Percentiles rank a stretch among this genome's conserved stretches.
Conservation (phyloP, 2,329 filamentous ascomycete species). For the Knoxdaviesia capensis region DNA sequence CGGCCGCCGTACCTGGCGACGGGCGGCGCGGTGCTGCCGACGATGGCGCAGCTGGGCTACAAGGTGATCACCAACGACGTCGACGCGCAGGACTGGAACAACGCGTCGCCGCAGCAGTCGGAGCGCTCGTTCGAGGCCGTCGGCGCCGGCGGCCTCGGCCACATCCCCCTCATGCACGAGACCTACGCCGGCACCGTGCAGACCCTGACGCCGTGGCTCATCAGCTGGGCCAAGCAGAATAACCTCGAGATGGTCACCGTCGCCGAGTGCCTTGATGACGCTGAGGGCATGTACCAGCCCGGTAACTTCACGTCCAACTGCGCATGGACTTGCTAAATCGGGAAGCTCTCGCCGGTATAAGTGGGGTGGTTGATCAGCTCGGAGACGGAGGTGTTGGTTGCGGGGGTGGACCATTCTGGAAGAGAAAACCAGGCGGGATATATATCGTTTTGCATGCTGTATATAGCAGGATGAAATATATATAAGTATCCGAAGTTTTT, state of each 20-base stretch:
- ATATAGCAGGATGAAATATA: too few species aligned
- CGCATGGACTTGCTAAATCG: constrained; percentile 11
- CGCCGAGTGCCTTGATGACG: constrained; percentile 22
- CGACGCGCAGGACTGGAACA: constrained; percentile 41
- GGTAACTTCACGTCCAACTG: constrained; percentile 17
- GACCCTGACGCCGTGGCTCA: constrained; percentile 26
- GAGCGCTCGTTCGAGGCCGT: constrained; percentile 28
- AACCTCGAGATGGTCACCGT: constrained; percentile 27
- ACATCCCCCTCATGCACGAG: constrained; percentile 38
- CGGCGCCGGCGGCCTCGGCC: constrained; percentile 21
- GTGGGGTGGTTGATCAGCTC: too few species aligned
- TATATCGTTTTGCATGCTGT: too few species aligned
- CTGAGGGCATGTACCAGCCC: constrained; percentile 18
- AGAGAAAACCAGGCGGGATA: too few species aligned
- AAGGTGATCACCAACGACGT: constrained; percentile 40
- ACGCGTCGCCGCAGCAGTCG: constrained; percentile 25
- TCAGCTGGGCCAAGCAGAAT: constrained; percentile 28
- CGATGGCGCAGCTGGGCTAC: constrained; percentile 28
- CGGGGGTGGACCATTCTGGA: too few species aligned
- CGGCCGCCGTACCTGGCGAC: constrained; percentile 28
- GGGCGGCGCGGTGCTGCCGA: constrained; percentile 19
- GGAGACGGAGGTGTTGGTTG: too few species aligned
- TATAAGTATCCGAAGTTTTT: too few species aligned
- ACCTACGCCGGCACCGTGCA: constrained; percentile 27
- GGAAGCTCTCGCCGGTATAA: background rate